A percentile compares a stretch with the other conserved stretches of the same genome.
phyloP scores from a whole-genome alignment of 148 eudicot species.

The Tetragonia tetragonoides region DNA sequence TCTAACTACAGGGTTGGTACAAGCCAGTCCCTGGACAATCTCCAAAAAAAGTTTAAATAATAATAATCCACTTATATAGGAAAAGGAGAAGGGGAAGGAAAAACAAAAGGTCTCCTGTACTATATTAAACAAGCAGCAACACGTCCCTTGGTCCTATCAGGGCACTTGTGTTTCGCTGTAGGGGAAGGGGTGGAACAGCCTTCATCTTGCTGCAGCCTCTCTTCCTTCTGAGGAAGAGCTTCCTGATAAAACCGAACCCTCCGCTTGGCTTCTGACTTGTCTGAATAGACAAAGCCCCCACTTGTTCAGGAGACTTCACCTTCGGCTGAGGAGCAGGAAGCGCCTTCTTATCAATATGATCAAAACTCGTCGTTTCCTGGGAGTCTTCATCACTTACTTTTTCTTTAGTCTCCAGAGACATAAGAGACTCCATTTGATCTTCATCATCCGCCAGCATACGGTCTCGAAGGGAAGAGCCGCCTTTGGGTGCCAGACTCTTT shows the following conservation, averaged over 20 bases:
- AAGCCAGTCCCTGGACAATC: neutral
- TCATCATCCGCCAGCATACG: slow-evolving; percentile 47
- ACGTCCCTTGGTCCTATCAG: slow-evolving; percentile 27
- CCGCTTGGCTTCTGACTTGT: slow-evolving; percentile 47
- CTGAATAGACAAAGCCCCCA: slow-evolving; percentile 45
- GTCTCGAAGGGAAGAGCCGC: slow-evolving; percentile 63
- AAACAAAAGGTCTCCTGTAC: neutral
- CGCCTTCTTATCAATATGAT: neutral
- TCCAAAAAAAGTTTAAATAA: neutral
- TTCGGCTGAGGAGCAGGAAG: slow-evolving; percentile 10
- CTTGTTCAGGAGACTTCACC: slow-evolving; percentile 23
- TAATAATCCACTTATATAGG: no score
- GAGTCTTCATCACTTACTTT: slow-evolving; percentile 23
- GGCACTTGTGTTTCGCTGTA: slow-evolving; percentile 34
- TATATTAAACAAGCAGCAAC: slow-evolving; percentile 18
- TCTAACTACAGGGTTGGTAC: neutral
- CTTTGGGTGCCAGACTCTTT: slow-evolving; percentile 31
- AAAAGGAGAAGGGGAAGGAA: no score
- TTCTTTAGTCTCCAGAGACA: slow-evolving; percentile 33
- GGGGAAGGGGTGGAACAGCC: slow-evolving; percentile 33
- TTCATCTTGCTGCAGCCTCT: slow-evolving; percentile 42
- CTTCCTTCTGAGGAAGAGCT: slow-evolving; percentile 63
- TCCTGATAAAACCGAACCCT: slow-evolving; percentile 62
- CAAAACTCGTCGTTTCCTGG: slow-evolving; percentile 18
- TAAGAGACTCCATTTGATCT: slow-evolving; percentile 16